A percentile compares a stretch with the other conserved stretches of the same genome.
phyloP scores from a whole-genome alignment of 2,329 filamentous ascomycete genomes.

The Microdochium bolleyi region DNA sequence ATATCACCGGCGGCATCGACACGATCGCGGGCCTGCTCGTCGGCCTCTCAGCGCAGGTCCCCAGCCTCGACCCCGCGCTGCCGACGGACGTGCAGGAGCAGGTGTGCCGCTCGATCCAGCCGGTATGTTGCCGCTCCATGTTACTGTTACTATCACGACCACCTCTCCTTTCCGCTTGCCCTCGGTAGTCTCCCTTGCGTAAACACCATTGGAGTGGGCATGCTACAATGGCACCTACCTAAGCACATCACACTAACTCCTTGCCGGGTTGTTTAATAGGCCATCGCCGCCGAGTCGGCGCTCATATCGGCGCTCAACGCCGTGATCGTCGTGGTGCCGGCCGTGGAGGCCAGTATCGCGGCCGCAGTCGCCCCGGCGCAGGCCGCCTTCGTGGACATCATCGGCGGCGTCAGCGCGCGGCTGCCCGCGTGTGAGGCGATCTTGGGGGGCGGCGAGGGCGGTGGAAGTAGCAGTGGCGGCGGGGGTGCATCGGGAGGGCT shows the following conservation, averaged over 20 bases:
- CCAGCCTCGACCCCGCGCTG: neutral
- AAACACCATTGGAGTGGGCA: no score
- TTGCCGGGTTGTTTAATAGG: neutral
- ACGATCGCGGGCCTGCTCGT: neutral
- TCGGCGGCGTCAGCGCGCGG: neutral
- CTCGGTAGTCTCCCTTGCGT: neutral
- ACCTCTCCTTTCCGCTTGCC: neutral
- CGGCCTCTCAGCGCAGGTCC: neutral
- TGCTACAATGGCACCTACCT: no score
- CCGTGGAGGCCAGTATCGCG: neutral
- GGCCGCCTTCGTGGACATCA: neutral
- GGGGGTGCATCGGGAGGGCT: no score
- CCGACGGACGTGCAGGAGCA: neutral
- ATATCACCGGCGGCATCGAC: neutral
- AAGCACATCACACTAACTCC: no score
- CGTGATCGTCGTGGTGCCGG: neutral
- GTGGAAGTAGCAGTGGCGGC: no score
- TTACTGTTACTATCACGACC: neutral
- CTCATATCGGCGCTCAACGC: neutral
- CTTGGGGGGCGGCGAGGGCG: no score
- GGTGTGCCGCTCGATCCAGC: neutral
- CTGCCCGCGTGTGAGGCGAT: neutral
- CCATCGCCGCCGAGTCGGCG: neutral
- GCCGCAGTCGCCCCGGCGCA: neutral
- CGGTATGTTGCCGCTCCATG: neutral